phyloP scores from a whole-genome alignment of 768 basidiomycete species.

The Lentinula detonsa region DNA sequence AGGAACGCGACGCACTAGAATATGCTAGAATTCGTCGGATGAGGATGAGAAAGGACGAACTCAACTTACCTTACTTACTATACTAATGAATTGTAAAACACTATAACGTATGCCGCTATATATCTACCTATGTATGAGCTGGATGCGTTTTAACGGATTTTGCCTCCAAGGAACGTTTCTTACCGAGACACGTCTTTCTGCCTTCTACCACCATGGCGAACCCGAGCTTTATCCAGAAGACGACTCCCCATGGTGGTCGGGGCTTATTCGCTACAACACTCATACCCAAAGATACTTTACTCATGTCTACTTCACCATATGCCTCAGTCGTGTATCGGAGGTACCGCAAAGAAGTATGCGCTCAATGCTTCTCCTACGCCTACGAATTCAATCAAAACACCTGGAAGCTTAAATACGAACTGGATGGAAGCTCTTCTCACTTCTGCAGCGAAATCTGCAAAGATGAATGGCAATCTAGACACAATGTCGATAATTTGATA shows the following conservation, averaged over 20 bases:
- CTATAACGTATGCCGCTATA: no score
- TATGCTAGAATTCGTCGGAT: no score
- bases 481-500: constrained; percentile 22
- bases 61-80: no score
- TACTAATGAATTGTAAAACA: no score
- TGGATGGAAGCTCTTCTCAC: constrained; percentile 27
- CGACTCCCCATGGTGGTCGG: constrained; percentile 45
- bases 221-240: constrained; percentile 9
- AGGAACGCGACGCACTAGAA: no score
- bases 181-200: neutral
- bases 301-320: constrained; percentile 45
- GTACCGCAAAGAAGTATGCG: constrained; percentile 64
- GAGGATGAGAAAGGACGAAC: no score
- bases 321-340: constrained; percentile 52
- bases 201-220: neutral
- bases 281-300: constrained; percentile 35
- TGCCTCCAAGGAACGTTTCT: no score
- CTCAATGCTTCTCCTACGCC: constrained; percentile 57
- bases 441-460: constrained; percentile 52
- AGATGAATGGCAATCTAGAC: constrained; percentile 33
- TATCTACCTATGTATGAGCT: no score
- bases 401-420: constrained; percentile 37
- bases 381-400: constrained; percentile 40
- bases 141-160: no score
- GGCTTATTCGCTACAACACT: constrained; percentile 40